Evolutionary conservation across 2,329 filamentous ascomycete species (phyloP).

Genomic region (Scopulariopsis brevicaulis): DNA sequence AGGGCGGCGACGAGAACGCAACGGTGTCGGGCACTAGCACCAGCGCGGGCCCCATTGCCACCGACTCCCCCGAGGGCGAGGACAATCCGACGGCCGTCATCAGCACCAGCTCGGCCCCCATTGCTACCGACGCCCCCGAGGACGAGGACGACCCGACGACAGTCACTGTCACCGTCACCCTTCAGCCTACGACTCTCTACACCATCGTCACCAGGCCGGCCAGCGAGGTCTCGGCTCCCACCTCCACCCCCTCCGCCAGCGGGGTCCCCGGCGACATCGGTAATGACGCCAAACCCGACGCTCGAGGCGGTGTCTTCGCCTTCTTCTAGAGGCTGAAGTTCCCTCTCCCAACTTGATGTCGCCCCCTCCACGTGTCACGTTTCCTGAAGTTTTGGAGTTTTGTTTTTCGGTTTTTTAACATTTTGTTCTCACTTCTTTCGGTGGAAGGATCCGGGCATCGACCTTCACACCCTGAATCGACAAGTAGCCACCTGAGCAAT

Average conservation of each 20-base stretch:
- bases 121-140: neutral
- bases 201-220: slow-evolving; percentile 25
- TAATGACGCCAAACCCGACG: neutral
- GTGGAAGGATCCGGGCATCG: neutral
- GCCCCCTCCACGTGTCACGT: neutral
- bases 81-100: slow-evolving; percentile 12
- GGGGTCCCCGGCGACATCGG: slow-evolving; percentile 5
- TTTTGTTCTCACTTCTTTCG: neutral
- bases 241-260: slow-evolving; percentile 5
- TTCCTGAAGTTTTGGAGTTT: neutral
- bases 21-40: neutral
- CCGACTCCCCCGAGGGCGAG: neutral
- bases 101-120: slow-evolving; percentile 4
- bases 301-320: slow-evolving; percentile 14
- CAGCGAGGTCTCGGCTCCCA: neutral
- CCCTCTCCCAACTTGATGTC: neutral
- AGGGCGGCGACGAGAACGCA: neutral
- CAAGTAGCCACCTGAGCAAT: neutral
- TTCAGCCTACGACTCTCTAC: slow-evolving; percentile 23
- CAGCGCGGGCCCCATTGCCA: slow-evolving; percentile 2
- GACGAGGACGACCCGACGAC: neutral
- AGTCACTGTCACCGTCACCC: slow-evolving; percentile 26
- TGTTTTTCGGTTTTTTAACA: neutral
- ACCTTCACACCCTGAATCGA: neutral
- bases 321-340: neutral